A percentile compares a stretch with the other conserved stretches of the same genome.
phyloP scores from a whole-genome alignment of 352 stramenopile genomes.

The Plasmopara halstedii region DNA sequence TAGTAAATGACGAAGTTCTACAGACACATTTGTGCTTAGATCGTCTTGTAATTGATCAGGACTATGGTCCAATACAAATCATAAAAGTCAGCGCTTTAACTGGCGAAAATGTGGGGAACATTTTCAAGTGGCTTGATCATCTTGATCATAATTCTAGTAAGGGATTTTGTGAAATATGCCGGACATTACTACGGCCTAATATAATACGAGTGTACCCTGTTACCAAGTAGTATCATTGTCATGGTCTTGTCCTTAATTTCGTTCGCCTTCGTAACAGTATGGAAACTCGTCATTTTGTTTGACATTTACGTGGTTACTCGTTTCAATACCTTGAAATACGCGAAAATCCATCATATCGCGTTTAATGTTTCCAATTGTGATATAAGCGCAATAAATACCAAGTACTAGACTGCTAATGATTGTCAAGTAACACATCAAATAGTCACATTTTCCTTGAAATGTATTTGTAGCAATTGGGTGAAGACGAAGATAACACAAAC shows the following conservation, averaged over 20 bases:
- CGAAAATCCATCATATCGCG: constrained; percentile 39
- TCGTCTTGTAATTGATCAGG: constrained; percentile 24
- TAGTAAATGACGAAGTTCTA: constrained; percentile 40
- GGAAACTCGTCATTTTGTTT: constrained; percentile 39
- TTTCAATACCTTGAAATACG: constrained; percentile 32
- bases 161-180: constrained; percentile 18
- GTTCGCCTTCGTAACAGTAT: constrained; percentile 53
- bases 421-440: constrained; percentile 42
- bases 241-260: constrained; percentile 30
- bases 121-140: constrained; percentile 52
- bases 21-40: constrained; percentile 50
- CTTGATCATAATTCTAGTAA: too few species aligned
- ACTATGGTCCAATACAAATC: constrained; percentile 37
- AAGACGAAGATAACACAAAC: constrained; percentile 62
- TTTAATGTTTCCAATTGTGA: constrained; percentile 45
- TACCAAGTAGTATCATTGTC: constrained; percentile 2
- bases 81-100: constrained; percentile 53
- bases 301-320: constrained; percentile 15
- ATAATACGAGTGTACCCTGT: constrained; percentile 29
- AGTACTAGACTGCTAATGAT: constrained; percentile 43
- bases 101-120: constrained; percentile 45
- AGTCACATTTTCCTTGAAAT: constrained; percentile 41
- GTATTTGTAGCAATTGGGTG: constrained; percentile 44
- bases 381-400: constrained; percentile 44
- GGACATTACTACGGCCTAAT: constrained; percentile 4